phyloP scores from a whole-genome alignment of 2,329 filamentous ascomycete genomes.

The Fusarium ramigenum region DNA sequence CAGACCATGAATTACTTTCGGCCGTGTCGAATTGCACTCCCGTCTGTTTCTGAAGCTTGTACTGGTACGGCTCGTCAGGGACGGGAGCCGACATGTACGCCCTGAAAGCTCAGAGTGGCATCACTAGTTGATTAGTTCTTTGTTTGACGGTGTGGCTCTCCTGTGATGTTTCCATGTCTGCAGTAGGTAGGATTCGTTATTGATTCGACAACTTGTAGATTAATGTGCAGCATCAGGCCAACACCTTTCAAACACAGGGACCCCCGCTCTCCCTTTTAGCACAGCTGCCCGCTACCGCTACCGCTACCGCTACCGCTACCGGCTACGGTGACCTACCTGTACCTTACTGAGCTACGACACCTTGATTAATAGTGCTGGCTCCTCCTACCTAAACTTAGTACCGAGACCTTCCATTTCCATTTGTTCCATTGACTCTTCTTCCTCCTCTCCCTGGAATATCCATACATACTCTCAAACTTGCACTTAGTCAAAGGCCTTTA shows the following conservation, averaged over 20 bases:
- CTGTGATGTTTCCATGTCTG: conserved; percentile 3
- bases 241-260: neutral
- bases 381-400: neutral
- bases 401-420: neutral
- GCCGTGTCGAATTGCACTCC: conserved; percentile 1
- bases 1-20: conserved; percentile 26
- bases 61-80: neutral
- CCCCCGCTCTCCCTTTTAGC: conserved; percentile 11
- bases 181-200: neutral
- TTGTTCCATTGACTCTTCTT: conserved; percentile 1
- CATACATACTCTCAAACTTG: neutral
- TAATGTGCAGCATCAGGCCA: neutral
- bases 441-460: neutral
- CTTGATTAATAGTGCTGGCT: neutral
- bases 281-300: neutral
- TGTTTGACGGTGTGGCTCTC: conserved; percentile 23
- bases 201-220: conserved; percentile 19
- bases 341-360: neutral
- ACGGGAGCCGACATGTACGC: conserved; percentile 4
- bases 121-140: conserved; percentile 9
- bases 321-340: neutral
- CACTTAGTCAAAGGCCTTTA: neutral
- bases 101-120: conserved; percentile 28
- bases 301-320: neutral
- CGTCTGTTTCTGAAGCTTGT: neutral